Base-by-base conservation (phyloP, 2,329 filamentous ascomycete genomes). In the Ophiostoma ulmi region DNA sequence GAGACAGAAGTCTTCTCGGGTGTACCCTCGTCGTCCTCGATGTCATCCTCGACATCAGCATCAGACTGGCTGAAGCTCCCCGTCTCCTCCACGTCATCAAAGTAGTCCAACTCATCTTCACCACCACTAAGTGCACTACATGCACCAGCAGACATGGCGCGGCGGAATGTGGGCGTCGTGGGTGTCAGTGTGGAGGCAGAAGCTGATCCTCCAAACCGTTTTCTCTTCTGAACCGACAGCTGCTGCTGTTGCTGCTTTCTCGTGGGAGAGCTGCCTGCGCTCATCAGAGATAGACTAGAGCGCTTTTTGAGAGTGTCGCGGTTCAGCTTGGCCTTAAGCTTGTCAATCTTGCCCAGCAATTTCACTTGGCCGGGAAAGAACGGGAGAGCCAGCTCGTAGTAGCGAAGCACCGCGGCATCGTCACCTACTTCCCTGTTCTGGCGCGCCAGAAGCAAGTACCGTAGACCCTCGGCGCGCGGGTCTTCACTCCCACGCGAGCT, bases 331-430 rank as follows among this genome's bases (percentile, higher is more conserved):
- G 82, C 80, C 75, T 83, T 83, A 70, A 93, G 77, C 73, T 85
- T 85, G 68, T 88, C 84, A 73, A 92, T 92, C 81, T 93, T 91
- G 76, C 86, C 83, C 41, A 89, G 75, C 41, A 93, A 83, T 80
- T 94, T 97, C 67, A 88, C 85, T 77, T 97, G 95, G 1, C 88
- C 89, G 0, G 94, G 94, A 75, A 98, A 98, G 79, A 88, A 95
- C 0, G 92, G 91, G 69, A 93, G 81, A 0, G 94, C 94, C 74
- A 92, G 83, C 78, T 94, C 90, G 77, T 97, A 97, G 88, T 95
- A 94, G 75, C 88, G 88, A 72, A 98, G 80, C 0, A 94, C 93
- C 44, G 87, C 91, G 3, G 82, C 83, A 69, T 96, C 89, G 75
- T 97, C 92, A 1, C 93, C 93, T 4, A 88, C 86, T 69, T 93